Percentiles rank a stretch among this genome's conserved stretches.
Evolutionary conservation across 176 grass and related monocot genomes (phyloP).

Genomic region (Oropetium thomaeum): DNA sequence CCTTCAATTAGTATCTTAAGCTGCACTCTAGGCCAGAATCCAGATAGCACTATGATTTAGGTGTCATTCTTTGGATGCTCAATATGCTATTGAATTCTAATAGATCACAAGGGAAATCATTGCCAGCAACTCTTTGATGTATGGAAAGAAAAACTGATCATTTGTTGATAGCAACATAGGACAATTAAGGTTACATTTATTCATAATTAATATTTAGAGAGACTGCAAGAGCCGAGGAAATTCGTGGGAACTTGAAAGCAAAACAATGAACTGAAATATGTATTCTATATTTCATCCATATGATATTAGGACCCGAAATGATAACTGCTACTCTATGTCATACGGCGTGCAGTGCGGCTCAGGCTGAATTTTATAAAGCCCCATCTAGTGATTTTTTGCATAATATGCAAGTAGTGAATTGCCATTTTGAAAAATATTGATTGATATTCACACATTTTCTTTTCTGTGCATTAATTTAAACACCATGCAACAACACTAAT

Average conservation of each 20-base stretch:
- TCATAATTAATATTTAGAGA: neutral
- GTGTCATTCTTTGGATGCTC: neutral
- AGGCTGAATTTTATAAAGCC: neutral
- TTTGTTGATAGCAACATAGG: neutral
- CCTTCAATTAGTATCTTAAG: neutral
- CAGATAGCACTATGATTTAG: neutral
- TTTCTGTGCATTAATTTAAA: neutral
- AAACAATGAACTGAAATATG: neutral
- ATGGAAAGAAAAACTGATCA: neutral
- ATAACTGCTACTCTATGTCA: neutral
- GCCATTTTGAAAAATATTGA: too few species aligned
- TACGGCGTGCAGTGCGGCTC: neutral
- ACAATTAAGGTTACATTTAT: neutral
- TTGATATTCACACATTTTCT: neutral
- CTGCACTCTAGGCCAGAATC: neutral
- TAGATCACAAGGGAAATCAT: neutral
- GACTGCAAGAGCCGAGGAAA: neutral
- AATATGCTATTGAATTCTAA: neutral
- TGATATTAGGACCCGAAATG: neutral
- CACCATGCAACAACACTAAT: neutral
- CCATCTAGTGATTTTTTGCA: neutral
- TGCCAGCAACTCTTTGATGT: neutral
- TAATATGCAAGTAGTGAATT: neutral
- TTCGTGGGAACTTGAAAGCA: neutral
- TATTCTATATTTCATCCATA: too few species aligned